A percentile compares a stretch with the other conserved stretches of the same genome.
Conservation (phyloP, 305 asterid genomes). For the Solanum chacoense region DNA sequence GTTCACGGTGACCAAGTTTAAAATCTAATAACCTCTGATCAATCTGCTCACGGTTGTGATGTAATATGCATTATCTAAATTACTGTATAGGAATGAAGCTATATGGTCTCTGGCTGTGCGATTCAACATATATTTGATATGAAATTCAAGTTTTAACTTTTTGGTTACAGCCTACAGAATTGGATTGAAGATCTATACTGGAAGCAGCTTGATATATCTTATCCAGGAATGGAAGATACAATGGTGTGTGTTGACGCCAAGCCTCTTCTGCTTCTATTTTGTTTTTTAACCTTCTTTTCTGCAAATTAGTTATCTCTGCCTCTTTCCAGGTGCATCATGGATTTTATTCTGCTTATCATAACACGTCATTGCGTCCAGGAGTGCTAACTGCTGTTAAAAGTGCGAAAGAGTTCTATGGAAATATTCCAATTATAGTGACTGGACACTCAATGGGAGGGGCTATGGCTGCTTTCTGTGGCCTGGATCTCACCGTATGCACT, state of each 20-base stretch:
- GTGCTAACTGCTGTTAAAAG: constrained; percentile 47
- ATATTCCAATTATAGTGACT: constrained; percentile 54
- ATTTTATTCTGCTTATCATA: constrained; percentile 82
- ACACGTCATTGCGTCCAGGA: constrained; percentile 76
- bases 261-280: constrained; percentile 1
- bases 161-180: constrained; percentile 66
- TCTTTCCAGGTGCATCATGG: constrained; percentile 92
- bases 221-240: constrained; percentile 83
- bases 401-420: constrained; percentile 55
- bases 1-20: neutral
- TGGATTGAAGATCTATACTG: constrained; percentile 97
- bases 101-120: neutral
- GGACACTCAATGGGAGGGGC: constrained; percentile 99
- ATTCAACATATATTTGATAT: neutral
- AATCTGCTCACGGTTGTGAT: neutral
- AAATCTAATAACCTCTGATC: neutral
- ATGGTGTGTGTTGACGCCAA: constrained; percentile 40
- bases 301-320: constrained; percentile 2
- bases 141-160: neutral
- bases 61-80: neutral
- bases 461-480: constrained; percentile 88
- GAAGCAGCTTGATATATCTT: constrained; percentile 89
- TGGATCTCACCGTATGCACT: constrained; percentile 66
- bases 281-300: neutral
- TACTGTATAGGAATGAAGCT: neutral